Conservation (phyloP, 192 early-diverging fungal species). For the Piromyces finnis region DNA sequence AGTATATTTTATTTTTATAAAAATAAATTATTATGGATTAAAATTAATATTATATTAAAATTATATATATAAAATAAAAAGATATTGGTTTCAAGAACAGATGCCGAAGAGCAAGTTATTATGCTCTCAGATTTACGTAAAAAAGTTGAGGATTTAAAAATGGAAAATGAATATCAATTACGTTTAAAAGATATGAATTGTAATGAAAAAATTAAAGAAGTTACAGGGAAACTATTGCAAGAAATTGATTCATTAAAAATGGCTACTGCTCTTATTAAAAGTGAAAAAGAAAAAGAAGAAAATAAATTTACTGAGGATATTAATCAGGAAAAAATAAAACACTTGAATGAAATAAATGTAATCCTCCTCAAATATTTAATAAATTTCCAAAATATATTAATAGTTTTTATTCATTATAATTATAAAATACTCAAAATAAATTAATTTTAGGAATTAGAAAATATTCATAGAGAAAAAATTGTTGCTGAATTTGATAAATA, state of each 20-base stretch:
- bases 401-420: too few relatives aligned
- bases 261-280: slow-evolving; percentile 27
- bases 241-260: slow-evolving; percentile 45
- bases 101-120: slow-evolving; percentile 36
- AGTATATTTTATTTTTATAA: slow-evolving; percentile 6
- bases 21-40: background rate
- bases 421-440: too few relatives aligned
- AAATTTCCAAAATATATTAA: too few relatives aligned
- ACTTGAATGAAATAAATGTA: slow-evolving; percentile 21
- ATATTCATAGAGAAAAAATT: slow-evolving; percentile 25
- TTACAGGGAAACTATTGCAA: slow-evolving; percentile 43
- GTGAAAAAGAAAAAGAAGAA: slow-evolving; percentile 48
- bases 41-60: background rate
- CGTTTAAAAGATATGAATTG: slow-evolving; percentile 48
- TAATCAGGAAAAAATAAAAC: slow-evolving; percentile 27
- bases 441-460: slow-evolving; percentile 20
- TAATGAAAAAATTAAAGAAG: slow-evolving; percentile 47
- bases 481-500: slow-evolving; percentile 45
- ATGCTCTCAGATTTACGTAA: slow-evolving; percentile 35
- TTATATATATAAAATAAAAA: background rate
- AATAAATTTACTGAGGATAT: slow-evolving; percentile 37
- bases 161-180: slow-evolving; percentile 51
- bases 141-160: slow-evolving; percentile 41
- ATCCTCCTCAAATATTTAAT: too few relatives aligned
- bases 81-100: slow-evolving; percentile 43